Percentiles rank a stretch among this genome's conserved stretches.
phyloP scores from a whole-genome alignment of 169 alveolate species.

The Plasmodium coatneyi region DNA sequence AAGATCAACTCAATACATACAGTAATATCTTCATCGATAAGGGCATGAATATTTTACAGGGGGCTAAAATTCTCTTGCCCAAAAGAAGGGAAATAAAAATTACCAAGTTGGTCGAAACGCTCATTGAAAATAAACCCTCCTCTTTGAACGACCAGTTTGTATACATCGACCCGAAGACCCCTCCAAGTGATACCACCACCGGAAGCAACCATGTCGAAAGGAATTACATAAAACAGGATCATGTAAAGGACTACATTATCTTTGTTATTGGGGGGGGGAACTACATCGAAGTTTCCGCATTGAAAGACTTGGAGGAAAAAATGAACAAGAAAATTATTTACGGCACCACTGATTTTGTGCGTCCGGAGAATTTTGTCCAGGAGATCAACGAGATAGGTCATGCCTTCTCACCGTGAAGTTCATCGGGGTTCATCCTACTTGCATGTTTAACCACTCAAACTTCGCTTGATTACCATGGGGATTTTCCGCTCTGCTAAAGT shows the following conservation, averaged over 20 bases:
- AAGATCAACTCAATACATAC: slow-evolving; percentile 80
- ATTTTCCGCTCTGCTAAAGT: not conserved
- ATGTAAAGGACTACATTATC: slow-evolving; percentile 81
- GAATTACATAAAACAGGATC: slow-evolving; percentile 81
- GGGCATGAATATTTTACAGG: slow-evolving; percentile 77
- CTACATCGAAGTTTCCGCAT: slow-evolving; percentile 84
- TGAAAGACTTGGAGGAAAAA: slow-evolving; percentile 82
- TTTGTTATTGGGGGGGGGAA: slow-evolving; percentile 89
- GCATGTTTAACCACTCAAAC: not conserved
- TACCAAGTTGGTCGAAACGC: slow-evolving; percentile 84
- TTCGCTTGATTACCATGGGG: not conserved
- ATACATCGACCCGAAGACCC: slow-evolving; percentile 69
- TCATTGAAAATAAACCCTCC: slow-evolving; percentile 78
- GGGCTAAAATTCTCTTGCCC: slow-evolving; percentile 80
- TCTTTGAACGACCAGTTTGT: slow-evolving; percentile 75
- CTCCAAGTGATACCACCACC: slow-evolving; percentile 1
- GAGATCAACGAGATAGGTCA: slow-evolving; percentile 71
- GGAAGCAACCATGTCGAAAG: slow-evolving; percentile 1
- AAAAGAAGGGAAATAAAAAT: slow-evolving; percentile 82
- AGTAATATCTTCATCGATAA: slow-evolving; percentile 84
- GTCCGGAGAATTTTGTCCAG: slow-evolving; percentile 78
- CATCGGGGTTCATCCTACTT: not conserved
- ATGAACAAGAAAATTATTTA: slow-evolving; percentile 79
- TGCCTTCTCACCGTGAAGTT: not conserved
- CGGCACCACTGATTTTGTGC: slow-evolving; percentile 81